phyloP scores from a whole-genome alignment of 108 stramenopile species.

The Nitzschia sp. region DNA sequence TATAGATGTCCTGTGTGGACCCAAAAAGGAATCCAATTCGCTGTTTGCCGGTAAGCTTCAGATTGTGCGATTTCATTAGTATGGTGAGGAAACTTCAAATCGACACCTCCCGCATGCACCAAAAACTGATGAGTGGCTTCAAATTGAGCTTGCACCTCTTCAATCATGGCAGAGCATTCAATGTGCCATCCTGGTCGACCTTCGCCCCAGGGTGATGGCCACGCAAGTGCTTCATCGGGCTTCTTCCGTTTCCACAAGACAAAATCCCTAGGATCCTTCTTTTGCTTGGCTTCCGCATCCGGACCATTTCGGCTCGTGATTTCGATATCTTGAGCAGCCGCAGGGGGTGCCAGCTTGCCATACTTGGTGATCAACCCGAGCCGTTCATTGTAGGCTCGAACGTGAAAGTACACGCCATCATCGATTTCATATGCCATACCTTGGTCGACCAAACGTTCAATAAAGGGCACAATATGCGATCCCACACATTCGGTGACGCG shows the following conservation, averaged over 20 bases:
- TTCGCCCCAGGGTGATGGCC: constrained; percentile 90
- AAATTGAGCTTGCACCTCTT: constrained; percentile 36
- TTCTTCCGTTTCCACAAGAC: constrained; percentile 94
- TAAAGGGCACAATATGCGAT: constrained; percentile 82
- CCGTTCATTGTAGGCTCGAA: constrained; percentile 70
- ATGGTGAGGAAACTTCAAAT: constrained; percentile 99
- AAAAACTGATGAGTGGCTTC: constrained; percentile 48
- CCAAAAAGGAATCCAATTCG: constrained; percentile 97
- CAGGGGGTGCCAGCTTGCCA: constrained; percentile 88
- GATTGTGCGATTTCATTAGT: constrained; percentile 99
- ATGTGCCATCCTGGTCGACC: constrained; percentile 99
- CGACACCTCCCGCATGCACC: constrained; percentile 94
- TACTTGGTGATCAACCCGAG: constrained; percentile 53
- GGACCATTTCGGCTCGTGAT: background rate
- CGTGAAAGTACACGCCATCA: constrained; percentile 92
- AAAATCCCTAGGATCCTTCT: constrained; percentile 93
- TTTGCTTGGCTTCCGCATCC: constrained; percentile 7
- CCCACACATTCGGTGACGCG: constrained; percentile 93
- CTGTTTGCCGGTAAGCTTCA: constrained; percentile 54
- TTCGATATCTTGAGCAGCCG: constrained; percentile 59
- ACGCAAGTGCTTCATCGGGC: constrained; percentile 53
- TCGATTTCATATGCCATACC: constrained; percentile 87
- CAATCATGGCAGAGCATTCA: constrained; percentile 96
- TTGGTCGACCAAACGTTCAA: constrained; percentile 68
- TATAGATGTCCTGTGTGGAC: constrained; percentile 97